phyloP scores from a whole-genome alignment of 2,329 filamentous ascomycete species.

The Sclerotinia glacialis region DNA sequence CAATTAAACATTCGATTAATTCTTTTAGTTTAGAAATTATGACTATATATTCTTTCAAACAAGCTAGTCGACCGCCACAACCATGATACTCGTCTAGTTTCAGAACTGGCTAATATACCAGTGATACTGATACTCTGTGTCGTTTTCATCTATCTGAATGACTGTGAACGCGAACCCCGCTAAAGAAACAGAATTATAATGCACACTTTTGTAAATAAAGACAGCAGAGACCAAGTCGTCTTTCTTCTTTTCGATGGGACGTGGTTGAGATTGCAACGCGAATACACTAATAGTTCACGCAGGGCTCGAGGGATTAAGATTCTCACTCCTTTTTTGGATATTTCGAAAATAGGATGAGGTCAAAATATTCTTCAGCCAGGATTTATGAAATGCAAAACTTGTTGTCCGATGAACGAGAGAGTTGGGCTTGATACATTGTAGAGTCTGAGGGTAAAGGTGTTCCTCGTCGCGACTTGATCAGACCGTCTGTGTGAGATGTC shows the following conservation, averaged over 20 bases:
- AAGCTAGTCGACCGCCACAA: slow-evolving; percentile 4
- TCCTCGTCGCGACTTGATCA: background rate
- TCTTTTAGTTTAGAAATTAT: background rate
- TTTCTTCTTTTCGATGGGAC: slow-evolving; percentile 1
- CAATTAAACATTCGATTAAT: background rate
- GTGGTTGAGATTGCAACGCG: background rate
- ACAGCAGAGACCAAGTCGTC: background rate
- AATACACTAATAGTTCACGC: background rate
- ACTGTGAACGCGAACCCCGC: background rate
- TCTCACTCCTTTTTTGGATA: background rate
- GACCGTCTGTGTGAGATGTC: slow-evolving; percentile 6
- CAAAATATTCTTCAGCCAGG: background rate
- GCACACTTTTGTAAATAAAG: background rate
- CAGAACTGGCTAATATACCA: background rate
- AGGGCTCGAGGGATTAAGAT: background rate
- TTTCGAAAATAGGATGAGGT: background rate
- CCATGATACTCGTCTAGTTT: slow-evolving; percentile 17
- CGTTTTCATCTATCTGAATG: background rate
- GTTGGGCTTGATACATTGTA: background rate
- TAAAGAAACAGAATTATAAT: background rate
- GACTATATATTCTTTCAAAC: background rate
- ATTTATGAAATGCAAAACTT: background rate
- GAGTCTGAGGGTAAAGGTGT: background rate
- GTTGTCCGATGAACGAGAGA: background rate
- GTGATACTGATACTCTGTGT: background rate